Percentiles rank a stretch among this genome's conserved stretches.
These are phyloP conservation scores for Cladosporium phlei DNA, from an alignment of 2,329 filamentous ascomycete genomes.

Conservation along the genomic window DNA sequence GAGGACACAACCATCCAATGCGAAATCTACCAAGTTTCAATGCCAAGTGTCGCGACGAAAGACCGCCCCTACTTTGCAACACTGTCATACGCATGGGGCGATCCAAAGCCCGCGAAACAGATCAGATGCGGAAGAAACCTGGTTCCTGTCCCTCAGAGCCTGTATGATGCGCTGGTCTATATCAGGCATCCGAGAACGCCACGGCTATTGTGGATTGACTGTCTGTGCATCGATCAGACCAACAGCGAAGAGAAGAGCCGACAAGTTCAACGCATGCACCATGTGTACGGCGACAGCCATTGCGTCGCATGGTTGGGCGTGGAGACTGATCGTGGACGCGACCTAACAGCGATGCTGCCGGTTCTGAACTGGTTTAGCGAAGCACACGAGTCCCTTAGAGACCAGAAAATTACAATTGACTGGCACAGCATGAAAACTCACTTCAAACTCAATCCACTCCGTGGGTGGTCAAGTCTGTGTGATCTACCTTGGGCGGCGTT, in stretches of 20 bases:
- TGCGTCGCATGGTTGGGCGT: not conserved
- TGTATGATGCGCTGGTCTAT: not conserved
- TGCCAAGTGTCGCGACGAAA: not conserved
- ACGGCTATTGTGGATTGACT: slow-evolving; percentile 8
- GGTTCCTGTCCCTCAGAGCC: not conserved
- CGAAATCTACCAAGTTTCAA: not conserved
- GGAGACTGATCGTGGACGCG: not conserved
- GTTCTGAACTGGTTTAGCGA: not conserved
- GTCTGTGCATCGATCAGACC: slow-evolving; percentile 11
- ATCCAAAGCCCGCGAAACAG: not conserved
- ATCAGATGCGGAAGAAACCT: not conserved
- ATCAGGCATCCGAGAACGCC: not conserved
- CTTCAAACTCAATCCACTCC: not conserved
- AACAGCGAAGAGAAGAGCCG: not conserved
- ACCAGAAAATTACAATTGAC: not conserved
- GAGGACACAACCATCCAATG: not conserved
- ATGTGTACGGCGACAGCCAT: not conserved
- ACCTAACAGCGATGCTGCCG: not conserved
- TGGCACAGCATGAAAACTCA: not conserved
- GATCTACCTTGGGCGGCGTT: not conserved
- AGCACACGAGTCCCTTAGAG: not conserved
- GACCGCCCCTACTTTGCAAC: not conserved
- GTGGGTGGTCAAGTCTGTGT: not conserved
- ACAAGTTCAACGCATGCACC: slow-evolving; percentile 12
- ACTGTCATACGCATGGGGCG: not conserved